Base-by-base conservation (phyloP, 257 asterid genomes). In the Anisodus tanguticus region DNA sequence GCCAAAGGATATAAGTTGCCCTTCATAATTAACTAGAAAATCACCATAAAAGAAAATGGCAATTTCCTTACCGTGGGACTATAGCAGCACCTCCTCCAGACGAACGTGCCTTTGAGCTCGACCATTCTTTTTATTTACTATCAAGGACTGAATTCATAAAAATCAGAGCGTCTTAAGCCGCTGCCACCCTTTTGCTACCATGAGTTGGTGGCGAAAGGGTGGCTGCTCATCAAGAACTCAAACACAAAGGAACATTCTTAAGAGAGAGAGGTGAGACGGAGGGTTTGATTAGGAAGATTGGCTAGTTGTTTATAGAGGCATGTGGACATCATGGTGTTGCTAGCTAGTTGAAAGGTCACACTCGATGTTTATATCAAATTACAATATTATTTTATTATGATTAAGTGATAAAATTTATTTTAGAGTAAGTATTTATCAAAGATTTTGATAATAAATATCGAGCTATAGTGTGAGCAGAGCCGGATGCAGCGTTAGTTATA, bases 1-100 rank as follows among this genome's bases (percentile, higher is more conserved):
- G 98, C 95, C 98, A 92, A 94, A 94, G 98, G 95, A 94, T 92
- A 83, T 91, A 91, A 92, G 97, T 94, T 94, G 98, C 97, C 97
- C 97, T 92, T 84, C 80, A 51, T 68, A 82, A 86, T 70, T 79
- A 79, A 37, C 70, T 60, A 85, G 43, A 43, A 70, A 69, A 57
- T 85, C 92, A 85, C 89, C 87, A 79, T 35, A 22, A 84, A 66
- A 8, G 19, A 54, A 39, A 84, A 71, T 72, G 83, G 85, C 84
- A 84, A 83, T 69, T 84, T 68, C 57, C 67, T 53, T 49, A 81
- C 85, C 22, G 9, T 58, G 51, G 87, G 85, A 55, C 57, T 16
- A 19, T 4, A 45, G 80, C 35, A 17, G 15, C 26, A 58, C 4
- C 69, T 59, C 37, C 70, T 59, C 69, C 49, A 5, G 31, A 4